Evolutionary conservation across 306 rosid genomes (phyloP).

Genomic region (Prinsepia uniflora): DNA sequence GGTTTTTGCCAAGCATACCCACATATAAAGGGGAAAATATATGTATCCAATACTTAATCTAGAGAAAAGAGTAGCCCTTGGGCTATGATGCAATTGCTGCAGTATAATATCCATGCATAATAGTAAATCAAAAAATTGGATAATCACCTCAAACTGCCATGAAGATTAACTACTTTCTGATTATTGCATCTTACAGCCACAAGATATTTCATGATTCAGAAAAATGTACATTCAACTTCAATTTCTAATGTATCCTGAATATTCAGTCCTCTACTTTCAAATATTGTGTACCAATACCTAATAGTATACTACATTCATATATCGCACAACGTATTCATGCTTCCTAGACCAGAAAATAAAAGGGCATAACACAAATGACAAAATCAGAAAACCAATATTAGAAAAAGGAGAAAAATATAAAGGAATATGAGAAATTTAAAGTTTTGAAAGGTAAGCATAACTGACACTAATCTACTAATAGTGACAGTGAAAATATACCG

Average conservation of each 20-base stretch:
- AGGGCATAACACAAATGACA: neutral
- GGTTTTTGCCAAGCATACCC: neutral
- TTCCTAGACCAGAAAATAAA: neutral
- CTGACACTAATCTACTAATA: neutral
- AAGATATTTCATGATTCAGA: neutral
- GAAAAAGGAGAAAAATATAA: conserved; percentile 1
- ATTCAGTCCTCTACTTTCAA: neutral
- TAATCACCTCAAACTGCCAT: neutral
- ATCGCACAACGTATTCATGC: neutral
- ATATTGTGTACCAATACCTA: neutral
- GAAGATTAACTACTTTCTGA: neutral
- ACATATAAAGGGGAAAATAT: neutral
- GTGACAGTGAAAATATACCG: too few species aligned
- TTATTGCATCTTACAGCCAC: neutral
- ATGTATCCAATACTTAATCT: neutral
- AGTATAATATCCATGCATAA: neutral
- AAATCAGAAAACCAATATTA: neutral
- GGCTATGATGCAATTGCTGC: neutral
- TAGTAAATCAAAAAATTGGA: neutral
- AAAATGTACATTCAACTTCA: neutral
- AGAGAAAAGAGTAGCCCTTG: neutral
- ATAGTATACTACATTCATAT: neutral
- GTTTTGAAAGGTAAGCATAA: neutral
- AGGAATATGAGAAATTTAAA: neutral
- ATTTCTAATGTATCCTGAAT: neutral